Base-by-base conservation (phyloP, 768 basidiomycete species). In the Atractiella rhizophila region DNA sequence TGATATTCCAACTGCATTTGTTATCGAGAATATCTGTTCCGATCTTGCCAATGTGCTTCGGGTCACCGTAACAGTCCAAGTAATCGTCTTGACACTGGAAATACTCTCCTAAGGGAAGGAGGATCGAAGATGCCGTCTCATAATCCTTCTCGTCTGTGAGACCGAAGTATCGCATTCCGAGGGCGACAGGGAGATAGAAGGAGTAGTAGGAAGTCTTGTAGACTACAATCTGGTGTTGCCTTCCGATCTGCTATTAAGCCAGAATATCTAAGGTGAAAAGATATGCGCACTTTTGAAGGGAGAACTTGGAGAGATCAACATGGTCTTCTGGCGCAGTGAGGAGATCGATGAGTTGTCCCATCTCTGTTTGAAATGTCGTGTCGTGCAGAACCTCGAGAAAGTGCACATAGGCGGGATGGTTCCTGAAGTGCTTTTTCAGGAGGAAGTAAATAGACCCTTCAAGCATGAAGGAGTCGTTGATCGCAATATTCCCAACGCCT, bases 31-130 rank as follows among this genome's bases (percentile, higher is more conserved):
- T 98, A 58, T 96, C 91, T 13, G 88, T 96, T 18, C 88, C 91
- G 44, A 98, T 73, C 63, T 98, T 96, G 35, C 88, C 88, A 38
- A 94, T 76, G 51, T 76, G 68, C 60, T 85, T 83, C 0, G 83
- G 81, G 7, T 78, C 69, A 4, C 75, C 83, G 16, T 77, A 74
- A 57, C 71, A 91, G 60, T 98, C 91, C 52, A 96, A 70, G 61
- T 74, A 94, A 61, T 96, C 88, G 57, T 96, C 88, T 60, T 98
- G 88, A 44, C 88, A 68, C 61, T 98, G 88, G 73, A 96, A 96
- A 63, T 96, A 98, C 60, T 91, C 85, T 35, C 88, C 88, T 42
- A 96, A 68, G 4, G 80, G 80, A 40, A 96, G 62, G 30, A 96
- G 70, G 57, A 98, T 85, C 33, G 69, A 67, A 28, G 70, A 63